Evolutionary conservation across 352 stramenopile species (phyloP).

Genomic region (Halophytophthora polymorphica): DNA sequence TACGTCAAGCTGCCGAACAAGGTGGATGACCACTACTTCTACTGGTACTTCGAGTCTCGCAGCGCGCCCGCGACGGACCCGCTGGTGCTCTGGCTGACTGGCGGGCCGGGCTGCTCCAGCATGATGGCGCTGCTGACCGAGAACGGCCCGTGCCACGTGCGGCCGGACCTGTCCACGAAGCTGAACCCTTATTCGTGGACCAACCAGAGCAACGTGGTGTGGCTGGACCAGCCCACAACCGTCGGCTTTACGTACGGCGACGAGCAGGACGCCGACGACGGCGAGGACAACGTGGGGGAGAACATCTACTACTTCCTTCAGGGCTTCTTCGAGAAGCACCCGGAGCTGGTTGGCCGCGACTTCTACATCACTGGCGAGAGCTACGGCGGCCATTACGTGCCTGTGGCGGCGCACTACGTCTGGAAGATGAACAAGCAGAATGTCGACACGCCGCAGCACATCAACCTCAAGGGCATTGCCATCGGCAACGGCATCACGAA

Average conservation of each 20-base stretch:
- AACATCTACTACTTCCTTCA: conserved; percentile 62
- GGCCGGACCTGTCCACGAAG: conserved; percentile 39
- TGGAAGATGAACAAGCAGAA: conserved; percentile 37
- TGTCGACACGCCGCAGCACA: conserved; percentile 9
- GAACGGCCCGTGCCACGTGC: conserved; percentile 62
- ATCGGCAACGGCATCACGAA: conserved; percentile 63
- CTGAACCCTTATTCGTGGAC: conserved; percentile 65
- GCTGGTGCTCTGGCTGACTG: conserved; percentile 64
- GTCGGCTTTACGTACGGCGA: conserved; percentile 46
- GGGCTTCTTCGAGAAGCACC: conserved; percentile 42
- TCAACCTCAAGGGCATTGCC: conserved; percentile 57
- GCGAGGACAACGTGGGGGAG: conserved; percentile 40
- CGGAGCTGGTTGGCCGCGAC: conserved; percentile 33
- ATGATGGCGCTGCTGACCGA: conserved; percentile 60
- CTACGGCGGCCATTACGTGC: conserved; percentile 59
- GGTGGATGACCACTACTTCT: conserved; percentile 72
- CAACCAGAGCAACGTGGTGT: conserved; percentile 61
- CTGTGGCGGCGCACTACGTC: conserved; percentile 47
- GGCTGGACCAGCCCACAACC: conserved; percentile 53
- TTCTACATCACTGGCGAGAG: conserved; percentile 61
- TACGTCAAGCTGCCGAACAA: conserved; percentile 67
- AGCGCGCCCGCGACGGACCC: conserved; percentile 42
- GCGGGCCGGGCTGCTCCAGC: conserved; percentile 55
- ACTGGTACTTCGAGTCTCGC: conserved; percentile 70
- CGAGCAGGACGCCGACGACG: conserved; percentile 27